phyloP scores from a whole-genome alignment of 305 asterid genomes.

The Fraxinus velutina region DNA sequence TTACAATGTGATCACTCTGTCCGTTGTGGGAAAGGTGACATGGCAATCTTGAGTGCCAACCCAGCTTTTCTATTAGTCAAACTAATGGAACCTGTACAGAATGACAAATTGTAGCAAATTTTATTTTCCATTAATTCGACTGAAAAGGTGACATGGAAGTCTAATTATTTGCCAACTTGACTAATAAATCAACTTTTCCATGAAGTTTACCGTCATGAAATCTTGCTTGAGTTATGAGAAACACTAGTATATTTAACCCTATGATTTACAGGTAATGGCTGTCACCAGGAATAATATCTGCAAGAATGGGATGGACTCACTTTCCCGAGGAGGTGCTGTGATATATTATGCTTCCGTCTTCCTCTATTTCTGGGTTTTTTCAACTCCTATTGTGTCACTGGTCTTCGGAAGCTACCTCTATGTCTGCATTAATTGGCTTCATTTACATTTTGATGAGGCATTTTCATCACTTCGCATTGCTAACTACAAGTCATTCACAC shows the following conservation, averaged over 20 bases:
- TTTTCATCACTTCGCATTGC: conserved; percentile 96
- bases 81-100: neutral
- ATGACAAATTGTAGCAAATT: neutral
- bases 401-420: conserved; percentile 94
- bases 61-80: neutral
- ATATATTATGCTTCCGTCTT: conserved; percentile 95
- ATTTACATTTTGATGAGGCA: conserved; percentile 93
- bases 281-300: conserved; percentile 76
- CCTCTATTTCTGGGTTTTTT: conserved; percentile 95
- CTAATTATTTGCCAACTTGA: neutral
- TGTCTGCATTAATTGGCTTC: conserved; percentile 93
- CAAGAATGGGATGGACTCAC: conserved; percentile 78
- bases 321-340: conserved; percentile 71
- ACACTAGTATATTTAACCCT: neutral
- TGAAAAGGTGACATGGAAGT: neutral
- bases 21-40: neutral
- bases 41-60: neutral
- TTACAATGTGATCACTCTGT: neutral
- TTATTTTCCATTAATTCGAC: neutral
- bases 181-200: neutral
- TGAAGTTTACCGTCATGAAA: neutral
- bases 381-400: conserved; percentile 91
- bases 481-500: conserved; percentile 88
- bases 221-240: neutral
- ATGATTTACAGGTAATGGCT: conserved; percentile 74